A percentile compares a stretch with the other conserved stretches of the same genome.
phyloP scores from a whole-genome alignment of 2,329 filamentous ascomycete species.

The Xylaria polymorpha region DNA sequence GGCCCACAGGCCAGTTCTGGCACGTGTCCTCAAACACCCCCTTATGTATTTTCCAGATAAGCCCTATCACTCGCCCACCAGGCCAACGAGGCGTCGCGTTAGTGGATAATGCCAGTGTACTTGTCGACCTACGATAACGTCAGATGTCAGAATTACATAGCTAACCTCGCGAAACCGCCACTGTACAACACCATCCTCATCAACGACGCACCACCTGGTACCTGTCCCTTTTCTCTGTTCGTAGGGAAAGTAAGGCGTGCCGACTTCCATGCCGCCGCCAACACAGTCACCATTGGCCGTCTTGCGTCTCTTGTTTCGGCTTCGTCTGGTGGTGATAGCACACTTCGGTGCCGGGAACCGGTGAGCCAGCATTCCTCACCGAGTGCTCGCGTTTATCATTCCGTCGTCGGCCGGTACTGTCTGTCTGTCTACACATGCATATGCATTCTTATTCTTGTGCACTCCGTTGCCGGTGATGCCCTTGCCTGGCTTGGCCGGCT shows the following conservation, averaged over 20 bases:
- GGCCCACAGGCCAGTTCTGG: too few relatives aligned
- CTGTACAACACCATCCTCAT: background rate
- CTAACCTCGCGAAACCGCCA: background rate
- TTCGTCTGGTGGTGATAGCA: background rate
- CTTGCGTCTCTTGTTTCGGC: background rate
- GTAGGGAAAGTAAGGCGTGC: conserved; percentile 9
- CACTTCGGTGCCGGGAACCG: conserved; percentile 27
- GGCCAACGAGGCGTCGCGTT: conserved; percentile 16
- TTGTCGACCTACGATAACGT: background rate
- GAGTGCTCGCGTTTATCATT: conserved; percentile 26
- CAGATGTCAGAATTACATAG: background rate
- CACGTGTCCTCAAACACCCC: conserved; percentile 38
- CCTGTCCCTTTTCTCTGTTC: background rate
- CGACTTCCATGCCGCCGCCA: conserved; percentile 5
- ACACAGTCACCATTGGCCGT: conserved; percentile 8
- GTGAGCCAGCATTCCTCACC: conserved; percentile 28
- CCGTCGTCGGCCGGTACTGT: conserved; percentile 13
- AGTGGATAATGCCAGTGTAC: conserved; percentile 31
- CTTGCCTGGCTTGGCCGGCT: conserved; percentile 53
- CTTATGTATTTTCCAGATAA: conserved; percentile 11
- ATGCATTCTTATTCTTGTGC: conserved; percentile 51
- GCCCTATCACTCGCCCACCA: conserved; percentile 12
- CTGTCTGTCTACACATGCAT: conserved; percentile 50
- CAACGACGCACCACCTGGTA: background rate
- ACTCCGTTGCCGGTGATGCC: conserved; percentile 55